Percentiles rank a stretch among this genome's conserved stretches.
Evolutionary conservation across 768 basidiomycete species (phyloP).

Genomic region (Phylloporus arenicola): DNA sequence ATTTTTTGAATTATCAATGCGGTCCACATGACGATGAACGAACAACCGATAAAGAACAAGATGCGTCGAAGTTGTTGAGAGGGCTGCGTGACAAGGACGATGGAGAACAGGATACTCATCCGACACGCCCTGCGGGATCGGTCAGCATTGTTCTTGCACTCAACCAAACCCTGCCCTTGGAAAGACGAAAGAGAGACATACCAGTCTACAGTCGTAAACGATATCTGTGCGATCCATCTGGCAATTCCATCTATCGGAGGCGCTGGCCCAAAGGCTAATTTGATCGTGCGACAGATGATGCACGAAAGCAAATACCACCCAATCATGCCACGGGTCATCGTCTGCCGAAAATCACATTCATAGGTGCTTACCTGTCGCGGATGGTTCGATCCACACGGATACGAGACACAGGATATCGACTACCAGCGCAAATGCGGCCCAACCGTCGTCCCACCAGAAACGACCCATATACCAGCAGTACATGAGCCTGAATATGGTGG

Average conservation of each 20-base stretch:
- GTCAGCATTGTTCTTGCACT: background rate
- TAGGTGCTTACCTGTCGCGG: slow-evolving; percentile 4
- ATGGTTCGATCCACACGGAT: slow-evolving; percentile 2
- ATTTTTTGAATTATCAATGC: slow-evolving; percentile 15
- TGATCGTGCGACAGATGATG: background rate
- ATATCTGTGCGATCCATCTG: slow-evolving; percentile 12
- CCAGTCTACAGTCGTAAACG: slow-evolving; percentile 19
- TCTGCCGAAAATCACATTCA: too few relatives aligned
- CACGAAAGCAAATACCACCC: background rate
- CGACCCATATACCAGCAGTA: slow-evolving; percentile 16
- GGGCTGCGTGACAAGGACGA: slow-evolving; percentile 16
- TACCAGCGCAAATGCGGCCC: background rate
- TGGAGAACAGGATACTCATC: slow-evolving; percentile 21
- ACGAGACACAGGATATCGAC: slow-evolving; percentile 7
- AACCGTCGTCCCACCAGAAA: slow-evolving; percentile 31
- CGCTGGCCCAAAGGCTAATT: background rate
- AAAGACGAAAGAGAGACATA: slow-evolving; percentile 1
- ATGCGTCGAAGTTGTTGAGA: slow-evolving; percentile 4
- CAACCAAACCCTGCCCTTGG: background rate
- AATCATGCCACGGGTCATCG: background rate
- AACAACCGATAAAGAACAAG: slow-evolving; percentile 2
- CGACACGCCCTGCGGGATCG: slow-evolving; percentile 16
- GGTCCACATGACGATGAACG: slow-evolving; percentile 23
- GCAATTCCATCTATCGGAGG: background rate
- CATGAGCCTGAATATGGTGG: slow-evolving; percentile 21